phyloP scores from a whole-genome alignment of 2,329 filamentous ascomycete species.

The Akanthomyces lecanii region DNA sequence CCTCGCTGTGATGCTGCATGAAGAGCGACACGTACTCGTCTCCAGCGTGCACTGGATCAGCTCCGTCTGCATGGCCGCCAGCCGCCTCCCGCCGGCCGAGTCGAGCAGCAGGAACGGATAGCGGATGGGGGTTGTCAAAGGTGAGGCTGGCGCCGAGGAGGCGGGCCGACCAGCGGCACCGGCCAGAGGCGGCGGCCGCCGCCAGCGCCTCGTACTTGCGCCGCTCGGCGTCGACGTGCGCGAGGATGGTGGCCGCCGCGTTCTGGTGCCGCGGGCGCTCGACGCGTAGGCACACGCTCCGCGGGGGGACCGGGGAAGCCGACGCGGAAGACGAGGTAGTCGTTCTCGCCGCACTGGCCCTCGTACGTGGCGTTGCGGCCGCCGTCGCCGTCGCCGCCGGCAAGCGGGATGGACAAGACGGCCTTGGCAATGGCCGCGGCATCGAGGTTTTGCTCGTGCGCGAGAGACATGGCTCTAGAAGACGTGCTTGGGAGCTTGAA shows the following conservation, averaged over 20 bases:
- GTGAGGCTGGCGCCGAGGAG: background rate
- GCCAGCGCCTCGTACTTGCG: background rate
- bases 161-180: background rate
- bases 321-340: background rate
- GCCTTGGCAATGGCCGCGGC: background rate
- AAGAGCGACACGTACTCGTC: background rate
- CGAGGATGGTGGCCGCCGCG: background rate
- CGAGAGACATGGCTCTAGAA: background rate
- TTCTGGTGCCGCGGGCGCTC: background rate
- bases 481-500: too few species aligned
- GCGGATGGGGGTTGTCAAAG: slow-evolving; percentile 5
- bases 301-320: background rate
- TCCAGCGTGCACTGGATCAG: background rate
- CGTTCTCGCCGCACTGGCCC: background rate
- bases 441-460: background rate
- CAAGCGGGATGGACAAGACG: background rate
- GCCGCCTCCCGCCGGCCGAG: background rate
- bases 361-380: background rate
- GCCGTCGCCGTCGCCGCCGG: too few species aligned
- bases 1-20: too few species aligned
- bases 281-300: background rate
- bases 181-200: too few species aligned
- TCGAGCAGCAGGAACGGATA: slow-evolving; percentile 12
- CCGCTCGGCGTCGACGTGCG: background rate
- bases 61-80: background rate